Evolutionary conservation across 2,329 filamentous ascomycete species (phyloP).

Genomic region (Juglanconis sp.): DNA sequence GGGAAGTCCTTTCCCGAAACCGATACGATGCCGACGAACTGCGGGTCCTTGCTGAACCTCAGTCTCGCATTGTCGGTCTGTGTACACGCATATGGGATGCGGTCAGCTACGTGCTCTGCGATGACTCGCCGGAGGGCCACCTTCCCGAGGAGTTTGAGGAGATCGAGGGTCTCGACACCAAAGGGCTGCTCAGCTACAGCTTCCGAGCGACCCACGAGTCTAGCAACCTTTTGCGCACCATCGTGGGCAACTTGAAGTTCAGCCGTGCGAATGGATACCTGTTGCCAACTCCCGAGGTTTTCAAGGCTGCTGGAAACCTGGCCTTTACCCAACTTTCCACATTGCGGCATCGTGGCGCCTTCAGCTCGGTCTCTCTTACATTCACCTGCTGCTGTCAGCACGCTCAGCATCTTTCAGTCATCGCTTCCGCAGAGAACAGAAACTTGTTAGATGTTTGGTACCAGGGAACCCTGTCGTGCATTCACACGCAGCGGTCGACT

Average conservation of each 20-base stretch:
- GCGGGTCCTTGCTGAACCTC: conserved; percentile 37
- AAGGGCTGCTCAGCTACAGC: conserved; percentile 89
- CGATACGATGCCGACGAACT: conserved; percentile 37
- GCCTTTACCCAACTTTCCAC: conserved; percentile 80
- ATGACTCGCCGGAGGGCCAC: conserved; percentile 92
- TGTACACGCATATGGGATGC: conserved; percentile 72
- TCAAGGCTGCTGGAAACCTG: conserved; percentile 65
- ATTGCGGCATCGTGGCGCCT: conserved; percentile 85
- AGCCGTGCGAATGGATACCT: conserved; percentile 41
- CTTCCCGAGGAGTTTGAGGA: conserved; percentile 74
- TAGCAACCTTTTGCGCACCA: conserved; percentile 68
- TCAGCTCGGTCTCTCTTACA: conserved; percentile 86
- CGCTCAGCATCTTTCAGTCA: conserved; percentile 43
- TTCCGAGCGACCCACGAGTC: conserved; percentile 95
- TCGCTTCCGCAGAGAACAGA: conserved; percentile 31
- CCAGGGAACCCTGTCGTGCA: conserved; percentile 64
- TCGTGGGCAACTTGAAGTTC: conserved; percentile 53
- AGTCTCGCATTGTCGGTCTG: conserved; percentile 54
- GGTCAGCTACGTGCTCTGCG: conserved; percentile 77
- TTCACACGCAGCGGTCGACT: conserved; percentile 72
- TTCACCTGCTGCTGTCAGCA: conserved; percentile 77
- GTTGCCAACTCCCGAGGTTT: conserved; percentile 50
- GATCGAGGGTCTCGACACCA: conserved; percentile 70
- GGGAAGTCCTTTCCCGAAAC: conserved; percentile 46
- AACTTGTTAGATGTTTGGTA: conserved; percentile 68